phyloP scores from a whole-genome alignment of 73 alveolate genomes.

The Tetrahymena borealis region DNA sequence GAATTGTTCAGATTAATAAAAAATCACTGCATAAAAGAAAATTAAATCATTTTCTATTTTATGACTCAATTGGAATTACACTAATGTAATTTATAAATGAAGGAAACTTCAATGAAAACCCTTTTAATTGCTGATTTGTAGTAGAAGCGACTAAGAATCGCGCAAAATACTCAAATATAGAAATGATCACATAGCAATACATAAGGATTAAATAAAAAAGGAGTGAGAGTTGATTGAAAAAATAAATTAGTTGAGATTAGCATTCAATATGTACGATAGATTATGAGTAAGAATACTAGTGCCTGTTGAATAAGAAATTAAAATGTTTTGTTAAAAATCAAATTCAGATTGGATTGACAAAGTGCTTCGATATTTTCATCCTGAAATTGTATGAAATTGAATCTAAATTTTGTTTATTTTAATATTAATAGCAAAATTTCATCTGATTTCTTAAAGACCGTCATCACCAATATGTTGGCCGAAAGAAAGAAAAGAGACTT shows the following conservation, averaged over 20 bases:
- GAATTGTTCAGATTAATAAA: too few relatives aligned
- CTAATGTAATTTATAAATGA: not conserved
- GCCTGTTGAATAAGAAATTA: not conserved
- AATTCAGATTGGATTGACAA: not conserved
- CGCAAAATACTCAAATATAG: not conserved
- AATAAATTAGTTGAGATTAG: not conserved
- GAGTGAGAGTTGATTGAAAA: not conserved
- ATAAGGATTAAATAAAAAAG: not conserved
- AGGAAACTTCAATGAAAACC: not conserved
- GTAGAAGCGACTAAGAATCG: not conserved
- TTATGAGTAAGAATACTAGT: not conserved
- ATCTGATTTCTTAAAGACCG: slow-evolving; percentile 59
- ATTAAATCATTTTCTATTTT: not conserved
- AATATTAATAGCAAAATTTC: slow-evolving; percentile 19
- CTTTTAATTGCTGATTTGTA: not conserved
- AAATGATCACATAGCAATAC: not conserved
- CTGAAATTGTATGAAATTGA: not conserved
- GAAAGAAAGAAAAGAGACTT: slow-evolving; percentile 92
- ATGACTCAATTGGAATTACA: not conserved
- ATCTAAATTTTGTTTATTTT: not conserved
- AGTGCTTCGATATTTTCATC: too few relatives aligned
- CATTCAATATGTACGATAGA: too few relatives aligned
- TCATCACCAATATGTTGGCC: slow-evolving; percentile 46
- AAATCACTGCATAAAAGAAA: not conserved
- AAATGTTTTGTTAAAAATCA: not conserved